Base-by-base conservation (phyloP, 2,329 filamentous ascomycete genomes). In the Talaromyces sp. region DNA sequence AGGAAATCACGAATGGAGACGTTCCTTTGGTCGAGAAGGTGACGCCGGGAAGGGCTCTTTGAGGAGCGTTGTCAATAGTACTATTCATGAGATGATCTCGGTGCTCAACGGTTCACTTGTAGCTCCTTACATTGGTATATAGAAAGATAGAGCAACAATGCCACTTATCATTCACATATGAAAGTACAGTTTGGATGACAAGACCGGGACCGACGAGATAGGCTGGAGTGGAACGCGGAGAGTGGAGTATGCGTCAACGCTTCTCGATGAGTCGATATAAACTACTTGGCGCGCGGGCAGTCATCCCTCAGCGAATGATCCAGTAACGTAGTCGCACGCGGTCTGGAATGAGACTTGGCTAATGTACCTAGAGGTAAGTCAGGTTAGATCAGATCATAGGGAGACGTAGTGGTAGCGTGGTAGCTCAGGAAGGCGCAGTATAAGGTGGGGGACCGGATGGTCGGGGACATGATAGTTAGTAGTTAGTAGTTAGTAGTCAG, bases 1-100 rank as follows among this genome's bases (percentile, higher is more conserved):
- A 80, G 58, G 79, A 86, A 61, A 82, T 96, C 65, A 96, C 92
- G 5, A 79, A 85, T 40, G 88, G 87, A 12, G 92, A 96, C 77
- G 80, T 89, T 50, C 87, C 91, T 1, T 80, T 90, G 71, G 82
- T 82, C 66, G 78, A 80, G 63, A 83, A 80, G 66, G 56, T 71
- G n/a, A 70, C 65, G 65, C 63, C 54, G 16, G 52, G 58, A 21
- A 50, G 28, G 28, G 31, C 57, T 48, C 42, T 31, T 3, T 59
- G 31, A 35, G 28, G 12, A 21, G 12, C 23, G 5, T 46, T 46
- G 42, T 46, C 42, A 21, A 14, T 3, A 8, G 2, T n/a, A n/a
- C n/a, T n/a, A n/a, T n/a, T 7, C 23, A 28, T 31, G 28, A 25
- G 9, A 37, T 11, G 3, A 14, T 31, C 31, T 31, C 6, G 6